A percentile compares a stretch with the other conserved stretches of the same genome.
These are phyloP conservation scores for Boletus semigastroideus DNA, from an alignment of 1,284 basidiomycete species.

Conservation along the genomic window DNA sequence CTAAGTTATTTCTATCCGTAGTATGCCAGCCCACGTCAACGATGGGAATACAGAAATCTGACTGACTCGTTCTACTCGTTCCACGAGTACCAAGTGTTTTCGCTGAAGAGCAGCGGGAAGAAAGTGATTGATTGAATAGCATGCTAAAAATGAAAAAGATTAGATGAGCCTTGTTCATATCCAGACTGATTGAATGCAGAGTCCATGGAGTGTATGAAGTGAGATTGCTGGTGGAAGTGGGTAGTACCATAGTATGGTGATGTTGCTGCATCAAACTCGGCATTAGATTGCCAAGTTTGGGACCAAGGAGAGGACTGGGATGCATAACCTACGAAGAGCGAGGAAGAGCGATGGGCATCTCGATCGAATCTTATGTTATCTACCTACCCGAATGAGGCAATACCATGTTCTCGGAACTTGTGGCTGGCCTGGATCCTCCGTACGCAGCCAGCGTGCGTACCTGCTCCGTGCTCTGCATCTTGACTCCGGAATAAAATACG, in stretches of 20 bases:
- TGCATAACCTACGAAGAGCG: slow-evolving; percentile 2
- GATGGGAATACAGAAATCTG: not conserved
- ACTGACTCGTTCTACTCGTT: not conserved
- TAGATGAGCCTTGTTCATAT: not conserved
- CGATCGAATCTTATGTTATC: not conserved
- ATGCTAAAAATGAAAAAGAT: not conserved
- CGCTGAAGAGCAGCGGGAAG: not conserved
- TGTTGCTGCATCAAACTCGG: not conserved
- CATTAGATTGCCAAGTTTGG: not conserved
- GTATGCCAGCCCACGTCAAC: not conserved
- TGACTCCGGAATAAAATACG: not conserved
- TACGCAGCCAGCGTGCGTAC: not conserved
- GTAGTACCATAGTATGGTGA: not conserved
- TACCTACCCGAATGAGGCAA: not conserved
- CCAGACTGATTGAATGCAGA: not conserved
- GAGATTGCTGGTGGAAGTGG: slow-evolving; percentile 5
- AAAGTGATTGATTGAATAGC: not conserved
- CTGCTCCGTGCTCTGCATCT: not conserved
- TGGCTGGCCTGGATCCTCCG: not conserved
- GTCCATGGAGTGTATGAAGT: not conserved
- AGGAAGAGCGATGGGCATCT: not conserved
- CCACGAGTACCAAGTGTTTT: not conserved
- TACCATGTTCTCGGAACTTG: not conserved
- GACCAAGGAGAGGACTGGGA: not conserved
- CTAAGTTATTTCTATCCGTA: not conserved